Evolutionary conservation across 208 protist genomes (phyloP), one percentile per base, ranked within the genome.

Genomic region (Acanthamoeba triangularis): DNA sequence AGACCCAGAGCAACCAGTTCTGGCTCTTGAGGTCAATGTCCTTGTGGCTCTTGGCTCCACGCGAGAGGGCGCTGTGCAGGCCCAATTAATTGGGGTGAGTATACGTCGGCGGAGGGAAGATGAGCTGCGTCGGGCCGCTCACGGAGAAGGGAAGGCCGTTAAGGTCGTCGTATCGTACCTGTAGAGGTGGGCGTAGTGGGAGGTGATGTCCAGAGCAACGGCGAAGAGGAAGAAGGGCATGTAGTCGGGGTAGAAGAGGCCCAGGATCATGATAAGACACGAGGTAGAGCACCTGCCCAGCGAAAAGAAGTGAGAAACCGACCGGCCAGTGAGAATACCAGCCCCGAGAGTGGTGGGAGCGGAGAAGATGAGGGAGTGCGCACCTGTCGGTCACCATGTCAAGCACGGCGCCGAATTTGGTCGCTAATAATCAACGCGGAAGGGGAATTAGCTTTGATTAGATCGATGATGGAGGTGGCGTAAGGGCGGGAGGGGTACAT

Each of bases 341-440:
- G 13, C 49, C 49, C n/a, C n/a, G n/a, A n/a, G 13, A 54, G 49
- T 13, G 49, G 13, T 54, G 13, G 49, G 49, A 13, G 13, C 49
- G 5, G 87, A 92, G 35, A 72, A 33, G n/a, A 18, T 16, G 13
- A 13, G 10, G 82, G 30, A 28, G 25, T 10, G 47, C 49, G 30
- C 25, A 94, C 74, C 92, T 25, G 78, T 95, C 92, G 28, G 93
- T 90, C 30, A 95, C 93, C 93, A 95, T 95, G 93, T 95, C 93
- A 20, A 95, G 63, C 30, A 95, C 93, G 11, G 93, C 65, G 28
- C 93, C 93, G 41, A 95, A 95, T 14, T 56, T 90, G 30, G 93
- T 90, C 76, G 72, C 93, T 95, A 8, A 3, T 4, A 69, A 33
- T 25, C 3, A 6, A 67, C n/a, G n/a, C n/a, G n/a, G 65, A 54